Conservation (phyloP, 2,329 filamentous ascomycete genomes). For the Aspergillus quadricinctus region DNA sequence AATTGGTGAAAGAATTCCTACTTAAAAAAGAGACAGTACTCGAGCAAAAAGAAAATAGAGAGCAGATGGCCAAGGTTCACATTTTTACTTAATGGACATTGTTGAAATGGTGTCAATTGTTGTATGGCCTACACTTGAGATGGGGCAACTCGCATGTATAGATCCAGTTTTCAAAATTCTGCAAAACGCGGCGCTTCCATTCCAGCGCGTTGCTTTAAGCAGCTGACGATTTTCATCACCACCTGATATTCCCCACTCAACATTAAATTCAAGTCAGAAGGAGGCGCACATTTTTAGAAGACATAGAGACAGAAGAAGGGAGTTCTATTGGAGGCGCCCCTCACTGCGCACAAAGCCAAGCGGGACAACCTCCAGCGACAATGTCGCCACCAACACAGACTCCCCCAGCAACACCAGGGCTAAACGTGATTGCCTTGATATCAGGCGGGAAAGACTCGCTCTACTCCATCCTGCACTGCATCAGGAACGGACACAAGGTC, state of each 20-base stretch:
- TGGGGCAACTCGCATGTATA: background rate
- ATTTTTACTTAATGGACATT: background rate
- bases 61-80: background rate
- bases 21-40: background rate
- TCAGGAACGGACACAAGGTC: conserved; percentile 76
- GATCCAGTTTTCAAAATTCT: background rate
- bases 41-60: background rate
- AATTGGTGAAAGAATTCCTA: background rate
- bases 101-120: background rate
- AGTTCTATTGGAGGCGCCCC: no score
- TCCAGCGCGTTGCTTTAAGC: background rate
- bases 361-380: conserved; percentile 19
- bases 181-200: background rate
- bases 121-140: background rate
- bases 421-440: conserved; percentile 83
- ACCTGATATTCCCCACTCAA: background rate
- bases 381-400: conserved; percentile 29
- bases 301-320: background rate
- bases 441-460: conserved; percentile 98
- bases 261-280: no score
- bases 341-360: background rate
- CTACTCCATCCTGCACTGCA: conserved; percentile 86
- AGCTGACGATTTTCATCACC: background rate
- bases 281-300: background rate
- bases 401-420: conserved; percentile 23